phyloP scores from a whole-genome alignment of 2,329 filamentous ascomycete genomes.

The Parastagonospora avenae region DNA sequence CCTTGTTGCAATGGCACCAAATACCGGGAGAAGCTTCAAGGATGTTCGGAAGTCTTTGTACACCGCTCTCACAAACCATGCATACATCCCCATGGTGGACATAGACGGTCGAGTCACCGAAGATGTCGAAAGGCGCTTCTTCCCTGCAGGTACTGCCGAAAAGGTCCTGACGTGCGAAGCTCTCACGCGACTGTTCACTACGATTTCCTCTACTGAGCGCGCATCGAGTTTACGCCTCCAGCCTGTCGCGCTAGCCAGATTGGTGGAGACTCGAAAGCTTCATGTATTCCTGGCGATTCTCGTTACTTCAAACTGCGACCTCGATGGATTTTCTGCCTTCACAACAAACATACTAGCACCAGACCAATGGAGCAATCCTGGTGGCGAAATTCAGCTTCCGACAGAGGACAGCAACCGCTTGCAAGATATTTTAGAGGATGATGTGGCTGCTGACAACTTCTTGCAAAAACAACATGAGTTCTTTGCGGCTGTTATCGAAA shows the following conservation, averaged over 20 bases:
- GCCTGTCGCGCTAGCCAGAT: neutral
- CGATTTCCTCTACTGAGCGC: neutral
- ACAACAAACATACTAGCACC: neutral
- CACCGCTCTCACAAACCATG: neutral
- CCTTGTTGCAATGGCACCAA: neutral
- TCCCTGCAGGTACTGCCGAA: neutral
- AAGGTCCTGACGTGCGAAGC: neutral
- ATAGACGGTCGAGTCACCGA: neutral
- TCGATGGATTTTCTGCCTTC: constrained; percentile 1
- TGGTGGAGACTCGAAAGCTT: neutral
- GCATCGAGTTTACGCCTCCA: neutral
- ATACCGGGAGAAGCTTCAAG: neutral
- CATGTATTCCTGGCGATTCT: constrained; percentile 3
- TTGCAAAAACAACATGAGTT: constrained; percentile 19
- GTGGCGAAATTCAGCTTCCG: neutral
- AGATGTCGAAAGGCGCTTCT: constrained; percentile 1
- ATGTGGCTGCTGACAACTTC: constrained; percentile 27
- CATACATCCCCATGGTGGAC: neutral
- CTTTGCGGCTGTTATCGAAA: constrained; percentile 31
- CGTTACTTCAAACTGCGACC: constrained; percentile 3
- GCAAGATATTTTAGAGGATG: neutral
- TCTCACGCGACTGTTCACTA: neutral
- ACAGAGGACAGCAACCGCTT: neutral
- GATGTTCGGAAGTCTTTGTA: neutral
- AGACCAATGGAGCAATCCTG: neutral